Evolutionary conservation across 805 yeast species (phyloP).

Genomic region (Sugiyamaella boreocaroliniensis): DNA sequence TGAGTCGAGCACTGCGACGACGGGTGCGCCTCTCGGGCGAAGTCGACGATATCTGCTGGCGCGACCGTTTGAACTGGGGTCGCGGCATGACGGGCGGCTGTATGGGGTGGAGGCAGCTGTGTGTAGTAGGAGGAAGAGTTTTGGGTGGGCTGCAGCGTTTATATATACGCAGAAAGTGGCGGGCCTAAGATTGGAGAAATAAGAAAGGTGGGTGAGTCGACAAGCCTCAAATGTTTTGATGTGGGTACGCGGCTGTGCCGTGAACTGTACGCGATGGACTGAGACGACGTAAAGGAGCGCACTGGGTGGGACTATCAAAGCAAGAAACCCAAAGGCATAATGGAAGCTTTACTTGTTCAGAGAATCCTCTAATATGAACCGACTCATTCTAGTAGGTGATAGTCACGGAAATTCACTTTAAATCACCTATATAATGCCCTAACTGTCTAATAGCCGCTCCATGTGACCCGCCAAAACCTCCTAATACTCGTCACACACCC

Average conservation of each 20-base stretch:
- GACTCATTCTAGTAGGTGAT: too few relatives aligned
- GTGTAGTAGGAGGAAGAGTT: not conserved
- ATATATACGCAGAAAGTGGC: not conserved
- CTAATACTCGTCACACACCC: too few relatives aligned
- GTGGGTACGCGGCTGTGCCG: not conserved
- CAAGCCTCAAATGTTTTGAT: not conserved
- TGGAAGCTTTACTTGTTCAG: too few relatives aligned
- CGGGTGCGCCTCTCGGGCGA: not conserved
- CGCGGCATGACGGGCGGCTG: constrained; percentile 1
- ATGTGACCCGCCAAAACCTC: too few relatives aligned
- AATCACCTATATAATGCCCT: too few relatives aligned
- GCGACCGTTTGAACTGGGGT: constrained; percentile 2
- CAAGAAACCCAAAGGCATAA: too few relatives aligned
- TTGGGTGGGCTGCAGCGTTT: not conserved
- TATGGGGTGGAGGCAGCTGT: not conserved
- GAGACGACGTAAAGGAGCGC: not conserved
- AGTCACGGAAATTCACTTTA: too few relatives aligned
- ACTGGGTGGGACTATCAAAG: too few relatives aligned
- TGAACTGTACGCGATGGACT: not conserved
- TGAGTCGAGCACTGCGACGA: not conserved
- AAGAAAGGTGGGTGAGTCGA: not conserved
- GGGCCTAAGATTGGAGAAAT: not conserved
- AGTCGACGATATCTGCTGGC: not conserved
- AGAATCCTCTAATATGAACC: too few relatives aligned
- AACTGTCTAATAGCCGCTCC: too few relatives aligned